phyloP scores from a whole-genome alignment of 2,329 filamentous ascomycete genomes.

The Diplodia scrobiculata region DNA sequence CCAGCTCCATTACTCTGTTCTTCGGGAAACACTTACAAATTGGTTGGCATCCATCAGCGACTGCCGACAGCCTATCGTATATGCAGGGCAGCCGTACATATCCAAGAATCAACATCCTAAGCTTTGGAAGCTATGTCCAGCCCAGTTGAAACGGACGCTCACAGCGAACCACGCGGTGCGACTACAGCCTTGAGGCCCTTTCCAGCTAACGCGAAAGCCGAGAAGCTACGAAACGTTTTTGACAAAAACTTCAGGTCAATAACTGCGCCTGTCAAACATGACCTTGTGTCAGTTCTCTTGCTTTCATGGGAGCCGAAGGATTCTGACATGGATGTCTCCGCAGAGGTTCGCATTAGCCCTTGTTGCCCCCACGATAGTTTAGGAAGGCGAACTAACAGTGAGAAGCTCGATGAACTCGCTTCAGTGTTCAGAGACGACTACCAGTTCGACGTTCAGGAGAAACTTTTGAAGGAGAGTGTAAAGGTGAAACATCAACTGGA shows the following conservation, averaged over 20 bases:
- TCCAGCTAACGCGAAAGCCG: neutral
- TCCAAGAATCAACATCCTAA: too few relatives aligned
- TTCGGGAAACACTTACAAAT: too few relatives aligned
- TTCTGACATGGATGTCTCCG: constrained; percentile 8
- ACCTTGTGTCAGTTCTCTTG: constrained; percentile 25
- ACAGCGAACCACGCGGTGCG: neutral
- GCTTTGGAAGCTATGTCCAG: neutral
- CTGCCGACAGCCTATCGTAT: neutral
- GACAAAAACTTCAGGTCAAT: constrained; percentile 23
- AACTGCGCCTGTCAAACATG: constrained; percentile 28
- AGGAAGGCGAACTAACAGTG: too few relatives aligned
- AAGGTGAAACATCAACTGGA: neutral
- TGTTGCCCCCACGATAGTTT: neutral
- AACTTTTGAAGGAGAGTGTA: neutral
- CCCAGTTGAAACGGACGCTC: neutral
- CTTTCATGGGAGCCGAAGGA: constrained; percentile 29
- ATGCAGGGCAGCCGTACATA: neutral
- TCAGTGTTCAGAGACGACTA: neutral
- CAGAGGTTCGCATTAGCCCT: constrained; percentile 25
- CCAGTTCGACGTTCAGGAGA: neutral
- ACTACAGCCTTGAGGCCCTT: neutral
- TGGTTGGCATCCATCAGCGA: too few relatives aligned
- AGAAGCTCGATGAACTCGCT: neutral
- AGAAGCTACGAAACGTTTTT: constrained; percentile 13
- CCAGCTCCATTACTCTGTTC: neutral